phyloP scores from a whole-genome alignment of 345 rosid genomes.

The Eucalyptus regnans region DNA sequence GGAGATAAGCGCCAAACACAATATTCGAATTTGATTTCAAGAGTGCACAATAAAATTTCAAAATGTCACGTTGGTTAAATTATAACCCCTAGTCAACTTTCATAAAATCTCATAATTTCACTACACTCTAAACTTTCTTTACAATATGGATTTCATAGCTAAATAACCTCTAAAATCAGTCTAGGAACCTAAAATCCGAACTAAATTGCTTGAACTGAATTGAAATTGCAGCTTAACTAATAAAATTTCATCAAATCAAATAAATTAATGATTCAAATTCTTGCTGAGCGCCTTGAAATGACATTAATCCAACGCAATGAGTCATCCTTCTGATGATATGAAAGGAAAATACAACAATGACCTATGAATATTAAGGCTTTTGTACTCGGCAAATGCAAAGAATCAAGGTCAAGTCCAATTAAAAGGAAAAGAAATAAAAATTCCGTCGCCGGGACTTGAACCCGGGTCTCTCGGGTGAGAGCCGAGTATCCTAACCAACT shows the following conservation, averaged over 20 bases:
- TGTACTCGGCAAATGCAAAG: not conserved
- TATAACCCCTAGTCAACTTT: not conserved
- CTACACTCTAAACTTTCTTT: not conserved
- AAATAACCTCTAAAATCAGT: not conserved
- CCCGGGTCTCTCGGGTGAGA: slow-evolving; percentile 41
- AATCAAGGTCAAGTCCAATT: not conserved
- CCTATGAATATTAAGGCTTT: not conserved
- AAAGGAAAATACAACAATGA: not conserved
- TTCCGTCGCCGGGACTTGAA: slow-evolving; percentile 30
- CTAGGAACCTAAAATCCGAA: rapidly evolving
- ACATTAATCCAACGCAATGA: not conserved
- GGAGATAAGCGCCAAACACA: not conserved
- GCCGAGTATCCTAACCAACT: slow-evolving; percentile 40
- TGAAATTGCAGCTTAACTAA: not conserved
- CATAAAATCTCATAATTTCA: not conserved
- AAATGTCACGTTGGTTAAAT: not conserved
- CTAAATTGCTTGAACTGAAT: not conserved
- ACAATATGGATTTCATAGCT: not conserved
- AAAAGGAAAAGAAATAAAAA: too few species aligned
- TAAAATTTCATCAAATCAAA: not conserved
- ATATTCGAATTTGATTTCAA: not conserved
- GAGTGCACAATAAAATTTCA: not conserved
- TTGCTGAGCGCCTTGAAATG: not conserved
- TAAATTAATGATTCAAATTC: not conserved
- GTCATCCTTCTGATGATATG: not conserved